phyloP scores from a whole-genome alignment of 2,329 filamentous ascomycete genomes.

The Mollisia scopiformis region DNA sequence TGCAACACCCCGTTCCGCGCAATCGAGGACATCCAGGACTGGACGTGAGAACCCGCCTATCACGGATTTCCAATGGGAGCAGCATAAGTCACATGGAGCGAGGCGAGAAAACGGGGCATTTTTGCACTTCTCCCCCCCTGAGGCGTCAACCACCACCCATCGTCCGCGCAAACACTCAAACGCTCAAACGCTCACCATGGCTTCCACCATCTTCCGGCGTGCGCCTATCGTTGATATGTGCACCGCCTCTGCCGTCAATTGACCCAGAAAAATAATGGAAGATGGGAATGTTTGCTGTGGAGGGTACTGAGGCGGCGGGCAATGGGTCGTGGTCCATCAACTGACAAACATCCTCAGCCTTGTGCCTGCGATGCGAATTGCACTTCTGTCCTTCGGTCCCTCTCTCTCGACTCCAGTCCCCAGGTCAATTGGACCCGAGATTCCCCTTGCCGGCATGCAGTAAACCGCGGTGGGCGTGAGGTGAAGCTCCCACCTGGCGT shows the following conservation, averaged over 20 bases:
- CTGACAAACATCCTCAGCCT: neutral
- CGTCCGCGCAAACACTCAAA: too few species aligned
- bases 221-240: neutral
- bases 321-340: neutral
- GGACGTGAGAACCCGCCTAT: too few species aligned
- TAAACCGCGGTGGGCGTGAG: neutral
- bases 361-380: neutral
- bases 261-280: neutral
- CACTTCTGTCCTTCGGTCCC: neutral
- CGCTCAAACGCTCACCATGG: neutral
- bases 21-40: too few species aligned
- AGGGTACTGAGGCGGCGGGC: neutral
- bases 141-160: too few species aligned
- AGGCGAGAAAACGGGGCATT: too few species aligned
- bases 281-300: too few species aligned
- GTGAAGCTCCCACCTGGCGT: neutral
- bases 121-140: too few species aligned
- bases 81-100: too few species aligned
- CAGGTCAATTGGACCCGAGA: neutral
- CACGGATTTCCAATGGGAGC: too few species aligned
- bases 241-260: neutral
- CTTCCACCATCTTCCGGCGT: neutral
- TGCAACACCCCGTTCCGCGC: too few species aligned
- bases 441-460: neutral
- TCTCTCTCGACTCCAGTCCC: neutral